A percentile compares a stretch with the other conserved stretches of the same genome.
Conservation (phyloP, 805 yeast species). For the Spathaspora passalidarum region DNA sequence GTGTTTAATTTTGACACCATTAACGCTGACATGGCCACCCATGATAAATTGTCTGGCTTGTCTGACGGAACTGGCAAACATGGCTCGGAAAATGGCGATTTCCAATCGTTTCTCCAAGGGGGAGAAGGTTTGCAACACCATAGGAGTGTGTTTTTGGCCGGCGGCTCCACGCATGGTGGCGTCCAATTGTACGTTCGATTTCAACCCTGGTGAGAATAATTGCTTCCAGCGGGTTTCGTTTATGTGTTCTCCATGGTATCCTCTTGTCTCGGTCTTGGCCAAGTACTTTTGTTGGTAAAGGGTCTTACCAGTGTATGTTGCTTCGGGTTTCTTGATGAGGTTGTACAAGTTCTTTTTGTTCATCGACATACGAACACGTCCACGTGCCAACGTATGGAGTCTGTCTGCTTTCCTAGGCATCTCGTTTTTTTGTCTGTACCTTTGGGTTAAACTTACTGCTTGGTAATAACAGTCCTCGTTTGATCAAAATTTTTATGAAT, state of each 20-base stretch:
- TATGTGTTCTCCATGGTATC: constrained; percentile 92
- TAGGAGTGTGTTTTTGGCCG: constrained; percentile 61
- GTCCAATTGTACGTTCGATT: constrained; percentile 86
- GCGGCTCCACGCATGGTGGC: constrained; percentile 65
- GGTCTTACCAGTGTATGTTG: constrained; percentile 57
- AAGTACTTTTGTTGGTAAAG: constrained; percentile 89
- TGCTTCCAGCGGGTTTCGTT: constrained; percentile 81
- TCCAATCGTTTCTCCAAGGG: constrained; percentile 86
- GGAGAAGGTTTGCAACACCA: constrained; percentile 84
- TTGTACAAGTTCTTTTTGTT: constrained; percentile 91
- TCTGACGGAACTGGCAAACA: constrained; percentile 91
- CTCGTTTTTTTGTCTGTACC: too few species aligned
- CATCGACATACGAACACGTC: constrained; percentile 83
- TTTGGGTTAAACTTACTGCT: neutral
- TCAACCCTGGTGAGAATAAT: constrained; percentile 64
- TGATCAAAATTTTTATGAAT: neutral
- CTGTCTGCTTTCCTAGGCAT: constrained; percentile 66
- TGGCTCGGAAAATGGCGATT: constrained; percentile 82
- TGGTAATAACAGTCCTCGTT: neutral
- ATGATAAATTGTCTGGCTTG: constrained; percentile 89
- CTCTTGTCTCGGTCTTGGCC: constrained; percentile 87
- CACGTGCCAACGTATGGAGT: constrained; percentile 58
- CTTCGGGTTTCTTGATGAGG: constrained; percentile 66
- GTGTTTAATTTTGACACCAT: constrained; percentile 73
- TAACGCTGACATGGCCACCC: constrained; percentile 79